Conservation (phyloP, 2,329 filamentous ascomycete species). For the Dichotomopilus funicola region DNA sequence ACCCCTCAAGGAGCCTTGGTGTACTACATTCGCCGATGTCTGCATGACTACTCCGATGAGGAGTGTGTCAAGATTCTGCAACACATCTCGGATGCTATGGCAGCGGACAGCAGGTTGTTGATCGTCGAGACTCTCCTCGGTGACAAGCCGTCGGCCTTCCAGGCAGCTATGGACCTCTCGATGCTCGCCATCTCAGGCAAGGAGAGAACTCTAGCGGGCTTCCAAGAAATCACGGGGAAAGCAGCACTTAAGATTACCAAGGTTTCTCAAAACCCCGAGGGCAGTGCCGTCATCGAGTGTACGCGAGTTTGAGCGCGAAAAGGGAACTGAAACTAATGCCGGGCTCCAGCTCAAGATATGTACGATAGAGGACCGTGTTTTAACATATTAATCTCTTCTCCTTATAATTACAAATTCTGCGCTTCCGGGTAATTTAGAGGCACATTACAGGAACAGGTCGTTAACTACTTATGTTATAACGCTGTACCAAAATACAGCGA, state of each 20-base stretch:
- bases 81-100: constrained; percentile 27
- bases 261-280: constrained; percentile 14
- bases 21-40: constrained; percentile 32
- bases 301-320: not conserved
- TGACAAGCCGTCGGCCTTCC: constrained; percentile 13
- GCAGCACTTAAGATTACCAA: constrained; percentile 18
- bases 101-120: constrained; percentile 24
- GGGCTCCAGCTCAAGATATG: too few relatives aligned
- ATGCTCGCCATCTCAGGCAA: constrained; percentile 23
- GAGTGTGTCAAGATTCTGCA: constrained; percentile 28
- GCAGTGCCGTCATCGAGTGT: constrained; percentile 7
- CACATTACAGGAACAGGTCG: too few relatives aligned
- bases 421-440: too few relatives aligned
- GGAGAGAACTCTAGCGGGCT: constrained; percentile 21
- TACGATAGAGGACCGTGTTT: too few relatives aligned
- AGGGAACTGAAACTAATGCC: too few relatives aligned
- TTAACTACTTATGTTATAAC: too few relatives aligned
- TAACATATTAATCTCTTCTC: too few relatives aligned
- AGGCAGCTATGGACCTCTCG: constrained; percentile 19
- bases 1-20: constrained; percentile 28
- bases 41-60: constrained; percentile 34
- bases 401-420: too few relatives aligned
- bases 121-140: constrained; percentile 23
- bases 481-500: too few relatives aligned
- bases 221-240: constrained; percentile 11